phyloP scores from a whole-genome alignment of 345 rosid species.

The Erodium maritimum region DNA sequence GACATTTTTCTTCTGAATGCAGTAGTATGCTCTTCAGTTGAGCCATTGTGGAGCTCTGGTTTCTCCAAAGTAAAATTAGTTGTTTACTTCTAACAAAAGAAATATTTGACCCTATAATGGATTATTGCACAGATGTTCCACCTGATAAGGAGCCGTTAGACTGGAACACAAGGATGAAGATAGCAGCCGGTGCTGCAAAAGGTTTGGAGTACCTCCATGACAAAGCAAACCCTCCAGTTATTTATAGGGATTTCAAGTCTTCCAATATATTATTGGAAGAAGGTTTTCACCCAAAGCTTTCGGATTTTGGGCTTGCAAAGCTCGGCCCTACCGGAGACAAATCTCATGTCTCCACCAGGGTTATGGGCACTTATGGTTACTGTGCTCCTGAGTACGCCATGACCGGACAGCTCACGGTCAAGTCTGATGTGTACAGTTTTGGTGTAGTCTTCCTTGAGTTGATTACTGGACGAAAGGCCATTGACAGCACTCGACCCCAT shows the following conservation, averaged over 20 bases:
- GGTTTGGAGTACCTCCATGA: conserved; percentile 94
- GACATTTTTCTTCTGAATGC: too few relatives aligned
- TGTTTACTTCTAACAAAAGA: not conserved
- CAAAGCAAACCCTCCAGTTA: conserved; percentile 91
- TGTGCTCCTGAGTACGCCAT: conserved; percentile 99
- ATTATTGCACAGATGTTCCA: conserved; percentile 51
- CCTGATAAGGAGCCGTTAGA: conserved; percentile 85
- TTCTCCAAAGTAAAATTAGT: too few relatives aligned
- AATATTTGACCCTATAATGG: not conserved
- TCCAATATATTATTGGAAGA: conserved; percentile 86
- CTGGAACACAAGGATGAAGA: conserved; percentile 96
- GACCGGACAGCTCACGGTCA: conserved; percentile 95
- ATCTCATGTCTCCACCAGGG: conserved; percentile 97
- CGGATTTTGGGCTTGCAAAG: conserved; percentile 97
- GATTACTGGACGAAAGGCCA: conserved; percentile 92
- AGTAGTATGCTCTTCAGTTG: too few relatives aligned
- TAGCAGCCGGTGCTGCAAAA: conserved; percentile 96
- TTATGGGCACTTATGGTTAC: conserved; percentile 98
- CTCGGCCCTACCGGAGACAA: conserved; percentile 97
- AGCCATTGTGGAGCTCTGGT: too few relatives aligned
- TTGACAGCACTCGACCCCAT: conserved; percentile 72
- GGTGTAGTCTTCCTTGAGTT: conserved; percentile 92
- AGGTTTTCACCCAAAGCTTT: conserved; percentile 89
- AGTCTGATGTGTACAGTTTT: conserved; percentile 92
- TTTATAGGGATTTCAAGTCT: conserved; percentile 91